Base-by-base conservation (phyloP, 1,284 basidiomycete species). In the Pseudozyma thailandica region DNA sequence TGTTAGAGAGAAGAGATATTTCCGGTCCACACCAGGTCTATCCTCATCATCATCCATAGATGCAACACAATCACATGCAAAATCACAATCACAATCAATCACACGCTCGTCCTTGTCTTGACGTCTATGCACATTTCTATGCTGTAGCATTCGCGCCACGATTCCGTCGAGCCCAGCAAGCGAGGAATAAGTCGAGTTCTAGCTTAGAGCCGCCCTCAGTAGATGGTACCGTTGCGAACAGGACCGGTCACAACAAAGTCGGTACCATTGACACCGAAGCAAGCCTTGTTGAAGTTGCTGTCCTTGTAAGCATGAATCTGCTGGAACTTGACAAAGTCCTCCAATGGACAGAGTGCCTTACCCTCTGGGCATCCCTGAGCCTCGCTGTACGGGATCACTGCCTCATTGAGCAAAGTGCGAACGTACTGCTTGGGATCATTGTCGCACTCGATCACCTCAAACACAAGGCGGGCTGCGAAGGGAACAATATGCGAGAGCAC, bases 331-430 rank as follows among this genome's bases (percentile, higher is more conserved):
- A 94, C 87, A 80, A 96, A 94, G 4, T 87, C 88, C 41, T 88
- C 85, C 6, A 94, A 85, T 0, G 90, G 86, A 74, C 93, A 97
- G 82, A 94, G 87, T 12, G 93, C 93, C 60, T 94, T 88, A 42
- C 87, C 85, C 74, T 90, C 84, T 9, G 84, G 65, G 72, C 87
- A 82, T 0, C 88, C 88, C 10, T 90, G 88, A 73, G 92, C 94
- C 31, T 89, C 88, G 2, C 89, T 90, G 37, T 95, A 86, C 1
- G 94, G 92, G 1, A 89, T 86, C 1, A 94, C 91, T 4, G 91
- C 93, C 79, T 96, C 94, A 84, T 95, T 95, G 82, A 93, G 87
- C 78, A 91, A 87, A 52, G 91, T 85, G 6, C 92, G 89, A 68
- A 93, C 89, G 74, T 92, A 91, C 1, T 81, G 84, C 26, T 86